A percentile compares a stretch with the other conserved stretches of the same genome.
These are phyloP conservation scores for Microthlaspi erraticum DNA, from an alignment of 345 rosid species.

Conservation along the genomic window DNA sequence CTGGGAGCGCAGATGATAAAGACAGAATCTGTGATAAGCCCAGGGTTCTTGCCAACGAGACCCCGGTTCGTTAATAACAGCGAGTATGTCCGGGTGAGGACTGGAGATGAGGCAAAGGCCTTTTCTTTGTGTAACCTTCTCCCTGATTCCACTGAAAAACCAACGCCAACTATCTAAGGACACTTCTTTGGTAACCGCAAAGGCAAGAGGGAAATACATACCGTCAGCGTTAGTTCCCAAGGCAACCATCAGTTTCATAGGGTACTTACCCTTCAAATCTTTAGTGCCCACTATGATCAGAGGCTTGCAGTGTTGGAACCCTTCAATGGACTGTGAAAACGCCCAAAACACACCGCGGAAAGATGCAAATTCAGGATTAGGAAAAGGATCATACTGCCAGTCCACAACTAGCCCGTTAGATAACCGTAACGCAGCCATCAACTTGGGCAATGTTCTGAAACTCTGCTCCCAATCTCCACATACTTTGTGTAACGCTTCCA, in stretches of 20 bases:
- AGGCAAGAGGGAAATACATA: neutral
- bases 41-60: slow-evolving; percentile 13
- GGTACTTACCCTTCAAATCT: neutral
- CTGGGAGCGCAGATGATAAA: neutral
- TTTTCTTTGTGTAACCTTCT: slow-evolving; percentile 25
- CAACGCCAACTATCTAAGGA: neutral
- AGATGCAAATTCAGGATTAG: slow-evolving; percentile 22
- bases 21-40: slow-evolving; percentile 10
- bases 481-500: neutral
- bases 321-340: slow-evolving; percentile 23
- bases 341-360: slow-evolving; percentile 27
- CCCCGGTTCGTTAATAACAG: neutral
- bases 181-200: slow-evolving; percentile 8
- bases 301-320: slow-evolving; percentile 29
- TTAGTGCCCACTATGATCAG: neutral
- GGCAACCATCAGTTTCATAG: slow-evolving; percentile 6
- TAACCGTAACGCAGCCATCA: neutral
- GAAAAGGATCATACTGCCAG: slow-evolving; percentile 10
- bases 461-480: slow-evolving; percentile 25
- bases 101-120: slow-evolving; percentile 10
- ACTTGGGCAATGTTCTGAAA: slow-evolving; percentile 3
- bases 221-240: neutral
- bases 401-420: slow-evolving; percentile 1
- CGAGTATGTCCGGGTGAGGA: slow-evolving; percentile 7
- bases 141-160: slow-evolving; percentile 9